These are phyloP conservation scores for Candida vaughaniae DNA, from an alignment of 805 yeast genomes.

Conservation along the genomic window DNA sequence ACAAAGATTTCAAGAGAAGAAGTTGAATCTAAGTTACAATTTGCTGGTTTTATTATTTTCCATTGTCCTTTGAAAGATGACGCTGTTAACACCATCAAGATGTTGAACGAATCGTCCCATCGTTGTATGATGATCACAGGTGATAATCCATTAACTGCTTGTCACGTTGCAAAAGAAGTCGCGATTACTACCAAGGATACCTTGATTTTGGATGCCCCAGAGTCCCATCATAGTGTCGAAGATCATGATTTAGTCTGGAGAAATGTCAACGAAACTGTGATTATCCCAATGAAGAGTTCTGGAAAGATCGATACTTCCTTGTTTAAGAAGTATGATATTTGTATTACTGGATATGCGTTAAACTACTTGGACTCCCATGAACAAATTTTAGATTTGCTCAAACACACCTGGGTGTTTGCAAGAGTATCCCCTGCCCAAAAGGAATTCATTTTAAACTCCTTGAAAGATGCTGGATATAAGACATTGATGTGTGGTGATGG, in stretches of 20 bases:
- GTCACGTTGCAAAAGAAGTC: conserved; percentile 94
- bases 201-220: conserved; percentile 83
- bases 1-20: conserved; percentile 66
- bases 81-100: conserved; percentile 84
- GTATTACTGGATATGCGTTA: conserved; percentile 91
- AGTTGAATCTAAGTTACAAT: conserved; percentile 70
- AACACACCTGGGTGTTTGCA: conserved; percentile 95
- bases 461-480: conserved; percentile 85
- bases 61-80: conserved; percentile 95
- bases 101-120: conserved; percentile 93
- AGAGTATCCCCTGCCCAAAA: conserved; percentile 96
- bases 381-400: conserved; percentile 70
- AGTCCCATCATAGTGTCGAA: conserved; percentile 54
- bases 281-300: conserved; percentile 63
- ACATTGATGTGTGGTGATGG: conserved; percentile 99
- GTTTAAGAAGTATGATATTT: conserved; percentile 73
- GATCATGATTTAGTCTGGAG: conserved; percentile 75
- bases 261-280: conserved; percentile 71
- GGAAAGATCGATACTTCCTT: conserved; percentile 55
- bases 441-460: conserved; percentile 80
- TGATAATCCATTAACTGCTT: conserved; percentile 97
- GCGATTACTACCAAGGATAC: conserved; percentile 81
- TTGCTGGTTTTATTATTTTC: conserved; percentile 94
- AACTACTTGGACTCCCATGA: conserved; percentile 61
- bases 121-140: conserved; percentile 98